Evolutionary conservation across 306 rosid species (phyloP).

Genomic region (Crotalaria pallida): DNA sequence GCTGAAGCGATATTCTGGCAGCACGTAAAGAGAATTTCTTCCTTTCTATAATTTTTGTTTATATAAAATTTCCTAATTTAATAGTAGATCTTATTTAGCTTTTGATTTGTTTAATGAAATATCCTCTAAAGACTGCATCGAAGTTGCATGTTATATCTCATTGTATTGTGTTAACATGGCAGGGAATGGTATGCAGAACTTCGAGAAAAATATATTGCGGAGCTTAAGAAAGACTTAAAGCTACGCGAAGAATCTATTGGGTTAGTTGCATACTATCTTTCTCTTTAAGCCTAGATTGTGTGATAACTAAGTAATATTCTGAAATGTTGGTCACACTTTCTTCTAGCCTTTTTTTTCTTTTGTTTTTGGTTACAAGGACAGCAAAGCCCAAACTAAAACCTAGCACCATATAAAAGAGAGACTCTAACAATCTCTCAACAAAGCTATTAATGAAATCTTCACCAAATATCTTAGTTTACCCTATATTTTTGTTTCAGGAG

Average conservation of each 20-base stretch:
- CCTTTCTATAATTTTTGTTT: background rate
- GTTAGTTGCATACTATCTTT: slow-evolving; percentile 37
- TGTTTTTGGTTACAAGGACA: background rate
- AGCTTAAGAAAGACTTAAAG: slow-evolving; percentile 57
- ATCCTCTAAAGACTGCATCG: background rate
- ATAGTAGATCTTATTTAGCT: background rate
- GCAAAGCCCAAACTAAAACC: background rate
- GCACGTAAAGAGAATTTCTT: slow-evolving; percentile 37
- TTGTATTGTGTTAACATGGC: background rate
- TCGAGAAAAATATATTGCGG: slow-evolving; percentile 55
- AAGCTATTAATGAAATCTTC: background rate
- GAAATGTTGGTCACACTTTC: background rate
- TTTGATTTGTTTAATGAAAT: background rate
- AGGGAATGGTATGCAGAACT: slow-evolving; percentile 82
- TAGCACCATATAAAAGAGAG: background rate
- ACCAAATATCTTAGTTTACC: background rate
- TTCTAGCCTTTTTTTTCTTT: background rate
- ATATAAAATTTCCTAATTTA: background rate
- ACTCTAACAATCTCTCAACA: background rate
- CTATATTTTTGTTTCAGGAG: slow-evolving; percentile 35
- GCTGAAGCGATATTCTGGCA: slow-evolving; percentile 43
- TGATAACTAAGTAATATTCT: background rate
- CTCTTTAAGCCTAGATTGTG: background rate
- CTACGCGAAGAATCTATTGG: slow-evolving; percentile 66
- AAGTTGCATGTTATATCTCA: background rate